phyloP scores from a whole-genome alignment of 805 yeast genomes.

The Kazachstania bromeliacearum region DNA sequence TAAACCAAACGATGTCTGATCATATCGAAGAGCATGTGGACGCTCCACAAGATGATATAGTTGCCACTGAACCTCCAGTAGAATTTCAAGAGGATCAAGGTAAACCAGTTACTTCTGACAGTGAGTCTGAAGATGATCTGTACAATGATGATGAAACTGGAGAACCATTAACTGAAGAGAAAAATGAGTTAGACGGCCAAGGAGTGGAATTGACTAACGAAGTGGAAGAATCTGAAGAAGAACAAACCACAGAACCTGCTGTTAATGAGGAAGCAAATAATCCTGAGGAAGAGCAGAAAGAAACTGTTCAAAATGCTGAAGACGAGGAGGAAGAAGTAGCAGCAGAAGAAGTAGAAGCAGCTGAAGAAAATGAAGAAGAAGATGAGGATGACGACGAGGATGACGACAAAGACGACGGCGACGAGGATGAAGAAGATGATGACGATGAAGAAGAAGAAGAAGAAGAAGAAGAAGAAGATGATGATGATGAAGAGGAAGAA shows the following conservation, averaged over 20 bases:
- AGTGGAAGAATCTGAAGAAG: constrained; percentile 1
- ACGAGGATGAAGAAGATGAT: constrained; percentile 12
- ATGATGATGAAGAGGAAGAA: constrained; percentile 10
- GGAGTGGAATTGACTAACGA: constrained; percentile 10
- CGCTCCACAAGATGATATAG: too few species aligned
- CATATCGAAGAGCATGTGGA: too few species aligned
- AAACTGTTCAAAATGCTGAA: background rate
- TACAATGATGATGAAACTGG: background rate
- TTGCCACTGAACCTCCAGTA: too few species aligned
- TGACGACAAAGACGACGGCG: constrained; percentile 5
- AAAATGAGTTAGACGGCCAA: constrained; percentile 6
- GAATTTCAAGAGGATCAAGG: background rate
- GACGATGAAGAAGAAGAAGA: constrained; percentile 8
- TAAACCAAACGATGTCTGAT: too few species aligned
- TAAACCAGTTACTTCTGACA: background rate
- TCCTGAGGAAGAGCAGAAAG: background rate
- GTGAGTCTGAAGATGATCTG: constrained; percentile 2
- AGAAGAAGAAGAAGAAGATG: constrained; percentile 15
- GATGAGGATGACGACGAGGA: constrained; percentile 1
- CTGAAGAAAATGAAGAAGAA: background rate
- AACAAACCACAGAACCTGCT: background rate
- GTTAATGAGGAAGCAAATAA: background rate
- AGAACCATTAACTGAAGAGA: constrained; percentile 2
- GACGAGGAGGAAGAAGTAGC: constrained; percentile 1
- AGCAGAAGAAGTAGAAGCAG: background rate